Conservation (phyloP, 257 asterid genomes). For the Solanum arcanum region DNA sequence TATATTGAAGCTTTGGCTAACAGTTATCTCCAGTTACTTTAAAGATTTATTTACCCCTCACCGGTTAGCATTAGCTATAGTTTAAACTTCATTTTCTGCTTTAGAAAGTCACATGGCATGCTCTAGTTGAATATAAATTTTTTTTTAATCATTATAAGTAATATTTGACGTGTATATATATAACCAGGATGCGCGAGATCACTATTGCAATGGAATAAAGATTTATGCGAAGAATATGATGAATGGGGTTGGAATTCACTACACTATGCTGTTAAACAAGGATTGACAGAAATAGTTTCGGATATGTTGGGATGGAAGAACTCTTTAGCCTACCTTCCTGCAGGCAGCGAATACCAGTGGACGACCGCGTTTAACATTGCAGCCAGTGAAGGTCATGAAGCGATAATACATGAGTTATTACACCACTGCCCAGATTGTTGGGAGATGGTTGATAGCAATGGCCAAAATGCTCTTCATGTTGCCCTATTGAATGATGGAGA, state of each 20-base stretch:
- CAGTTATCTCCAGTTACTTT: too few species aligned
- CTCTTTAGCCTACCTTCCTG: background rate
- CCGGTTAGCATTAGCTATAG: too few species aligned
- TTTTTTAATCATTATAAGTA: too few species aligned
- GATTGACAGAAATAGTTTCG: background rate
- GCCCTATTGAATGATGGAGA: background rate
- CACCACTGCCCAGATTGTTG: background rate
- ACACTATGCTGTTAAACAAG: background rate
- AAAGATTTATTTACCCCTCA: too few species aligned
- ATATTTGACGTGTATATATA: too few species aligned
- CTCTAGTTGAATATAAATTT: too few species aligned
- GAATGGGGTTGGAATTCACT: background rate
- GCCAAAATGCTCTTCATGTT: background rate
- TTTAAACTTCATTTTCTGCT: too few species aligned
- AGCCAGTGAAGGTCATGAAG: background rate
- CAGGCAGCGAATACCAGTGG: background rate
- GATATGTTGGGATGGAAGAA: background rate
- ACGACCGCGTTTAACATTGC: background rate
- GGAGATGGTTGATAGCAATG: background rate
- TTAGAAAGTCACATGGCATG: too few species aligned
- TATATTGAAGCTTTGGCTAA: too few species aligned
- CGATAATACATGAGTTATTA: background rate
- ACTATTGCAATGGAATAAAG: background rate
- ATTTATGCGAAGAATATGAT: background rate
- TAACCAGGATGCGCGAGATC: background rate